Evolutionary conservation across 768 basidiomycete species (phyloP).

Genomic region (Mycena olivaceomarginata): DNA sequence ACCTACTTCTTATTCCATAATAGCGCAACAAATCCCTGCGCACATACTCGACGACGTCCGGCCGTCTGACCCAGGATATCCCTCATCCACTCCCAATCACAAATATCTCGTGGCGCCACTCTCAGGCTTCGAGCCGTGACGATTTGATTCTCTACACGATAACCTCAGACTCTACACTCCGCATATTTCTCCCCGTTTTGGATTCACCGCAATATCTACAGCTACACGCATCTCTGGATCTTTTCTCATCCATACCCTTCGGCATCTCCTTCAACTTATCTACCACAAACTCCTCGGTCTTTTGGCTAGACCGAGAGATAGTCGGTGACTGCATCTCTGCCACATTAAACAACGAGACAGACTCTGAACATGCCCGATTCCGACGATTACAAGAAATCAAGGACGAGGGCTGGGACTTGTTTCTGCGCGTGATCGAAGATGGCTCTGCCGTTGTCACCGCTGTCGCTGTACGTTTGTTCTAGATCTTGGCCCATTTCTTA

Average conservation of each 20-base stretch:
- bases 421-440: conserved; percentile 82
- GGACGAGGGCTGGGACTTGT: conserved; percentile 87
- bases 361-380: conserved; percentile 66
- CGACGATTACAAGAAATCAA: conserved; percentile 76
- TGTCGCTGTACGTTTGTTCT: conserved; percentile 76
- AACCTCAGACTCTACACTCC: conserved; percentile 87
- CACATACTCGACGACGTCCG: conserved; percentile 84
- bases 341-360: conserved; percentile 58
- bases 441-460: conserved; percentile 86
- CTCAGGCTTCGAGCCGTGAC: conserved; percentile 81
- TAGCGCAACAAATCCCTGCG: conserved; percentile 77
- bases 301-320: conserved; percentile 82
- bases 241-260: conserved; percentile 75
- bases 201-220: conserved; percentile 91
- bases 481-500: conserved; percentile 6
- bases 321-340: conserved; percentile 69
- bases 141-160: conserved; percentile 90
- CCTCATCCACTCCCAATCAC: conserved; percentile 84
- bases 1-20: conserved; percentile 26
- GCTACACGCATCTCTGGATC: conserved; percentile 87
- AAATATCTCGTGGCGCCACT: conserved; percentile 84
- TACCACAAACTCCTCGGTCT: conserved; percentile 68
- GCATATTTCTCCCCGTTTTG: conserved; percentile 91
- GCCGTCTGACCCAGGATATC: conserved; percentile 79
- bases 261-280: conserved; percentile 57